Percentiles rank a stretch among this genome's conserved stretches.
These are phyloP conservation scores for Yamadazyma buinensis DNA, from an alignment of 1,139 yeast genomes.

Conservation along the genomic window DNA sequence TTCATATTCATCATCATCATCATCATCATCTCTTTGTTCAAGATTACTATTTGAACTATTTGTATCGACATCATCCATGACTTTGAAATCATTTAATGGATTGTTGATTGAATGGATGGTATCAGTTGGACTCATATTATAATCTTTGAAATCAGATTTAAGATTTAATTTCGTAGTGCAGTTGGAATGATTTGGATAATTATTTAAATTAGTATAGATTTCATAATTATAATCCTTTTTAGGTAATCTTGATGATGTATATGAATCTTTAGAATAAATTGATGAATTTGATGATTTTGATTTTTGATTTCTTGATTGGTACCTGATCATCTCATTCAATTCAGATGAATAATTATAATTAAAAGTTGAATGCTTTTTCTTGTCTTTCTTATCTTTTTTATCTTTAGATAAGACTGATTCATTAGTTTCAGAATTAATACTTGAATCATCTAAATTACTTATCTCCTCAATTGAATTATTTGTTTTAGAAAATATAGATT, in stretches of 20 bases:
- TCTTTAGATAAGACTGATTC: neutral
- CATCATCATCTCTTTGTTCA: constrained; percentile 5
- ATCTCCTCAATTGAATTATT: constrained; percentile 12
- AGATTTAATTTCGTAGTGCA: constrained; percentile 4
- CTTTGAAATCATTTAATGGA: neutral
- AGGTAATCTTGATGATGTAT: neutral
- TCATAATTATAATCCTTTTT: neutral
- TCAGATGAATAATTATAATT: constrained; percentile 13
- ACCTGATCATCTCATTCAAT: constrained; percentile 11
- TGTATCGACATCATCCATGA: too few species aligned
- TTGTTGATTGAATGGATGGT: neutral
- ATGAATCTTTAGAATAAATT: constrained; percentile 3
- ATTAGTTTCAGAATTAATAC: constrained; percentile 7
- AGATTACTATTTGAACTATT: too few species aligned
- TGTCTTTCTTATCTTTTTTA: neutral
- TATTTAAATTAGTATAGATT: constrained; percentile 2
- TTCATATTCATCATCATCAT: constrained; percentile 9
- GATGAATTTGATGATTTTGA: constrained; percentile 5
- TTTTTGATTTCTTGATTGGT: constrained; percentile 5
- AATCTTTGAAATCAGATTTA: neutral
- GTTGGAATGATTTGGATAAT: constrained; percentile 1
- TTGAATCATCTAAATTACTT: constrained; percentile 12
- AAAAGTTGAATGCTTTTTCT: constrained; percentile 8
- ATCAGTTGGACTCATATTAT: neutral
- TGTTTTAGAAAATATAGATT: neutral